Base-by-base conservation (phyloP, 345 rosid species). In the Gossypium anomalum region DNA sequence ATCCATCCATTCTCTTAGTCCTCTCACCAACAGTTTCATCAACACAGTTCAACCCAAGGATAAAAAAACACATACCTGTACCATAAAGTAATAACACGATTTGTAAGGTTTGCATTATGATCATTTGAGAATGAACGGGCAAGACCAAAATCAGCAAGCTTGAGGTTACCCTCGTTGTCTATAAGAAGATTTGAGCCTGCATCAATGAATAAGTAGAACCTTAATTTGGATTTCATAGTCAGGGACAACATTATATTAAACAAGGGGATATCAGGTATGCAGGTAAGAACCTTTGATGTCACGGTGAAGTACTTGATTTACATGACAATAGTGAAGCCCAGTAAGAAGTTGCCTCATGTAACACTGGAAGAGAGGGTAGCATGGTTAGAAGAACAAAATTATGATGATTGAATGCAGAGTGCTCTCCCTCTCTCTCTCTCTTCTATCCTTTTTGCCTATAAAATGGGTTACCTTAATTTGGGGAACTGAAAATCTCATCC, bases 281-380 rank as follows among this genome's bases (percentile, higher is more conserved):
- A 25, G 8, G 23, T 67, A 76, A 76, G 51, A 75, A 93, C 98
- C 97, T 92, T 94, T 94, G 25, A 94, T 94, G 83, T 94, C 97
- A 59, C 97, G 89, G 81, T 95, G 99, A 83, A 95, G 98, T 55
- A 95, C 97, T 87, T 95, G 98, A 78, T 93, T 89, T 53, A 93
- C 83, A 78, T 95, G 99, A 79, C 98, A 95, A 73, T 93, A 95
- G 78, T 93, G 98, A 71, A 95, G 96, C 55, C 99, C 99, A 0
- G 98, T 95, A 84, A 95, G 83, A 12, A 95, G 93, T 83, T 95
- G 99, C 85, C 80, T 93, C 99, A 93, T 95, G 82, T 95, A 95
- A 82, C 99, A 95, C 99, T 92, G 67, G 41, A 61, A 62, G 44
- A 73, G 73, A 72, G 71, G 77, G 71, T 62, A 29, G 17, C 66